Evolutionary conservation across 2,329 filamentous ascomycete genomes (phyloP).

Genomic region (Nemania abortiva): DNA sequence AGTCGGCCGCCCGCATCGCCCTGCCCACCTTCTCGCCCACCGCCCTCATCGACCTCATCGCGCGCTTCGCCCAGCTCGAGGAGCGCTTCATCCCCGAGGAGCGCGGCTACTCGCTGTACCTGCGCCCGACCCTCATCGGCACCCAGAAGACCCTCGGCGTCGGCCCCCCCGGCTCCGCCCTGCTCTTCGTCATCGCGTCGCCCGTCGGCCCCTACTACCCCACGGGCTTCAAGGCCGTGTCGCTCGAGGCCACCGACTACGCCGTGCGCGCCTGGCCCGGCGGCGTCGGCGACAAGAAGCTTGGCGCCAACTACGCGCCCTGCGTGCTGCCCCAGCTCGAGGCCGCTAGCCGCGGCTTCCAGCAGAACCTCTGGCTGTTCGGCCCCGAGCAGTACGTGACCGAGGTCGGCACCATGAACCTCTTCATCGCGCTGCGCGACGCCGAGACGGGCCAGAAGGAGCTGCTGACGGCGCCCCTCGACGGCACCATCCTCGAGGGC

Average conservation of each 20-base stretch:
- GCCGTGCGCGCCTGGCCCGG: constrained; percentile 98
- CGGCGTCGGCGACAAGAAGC: constrained; percentile 97
- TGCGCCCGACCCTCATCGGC: constrained; percentile 96
- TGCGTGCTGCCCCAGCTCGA: constrained; percentile 97
- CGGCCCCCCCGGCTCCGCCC: constrained; percentile 87
- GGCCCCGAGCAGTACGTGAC: constrained; percentile 95
- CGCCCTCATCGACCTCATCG: constrained; percentile 83
- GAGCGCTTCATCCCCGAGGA: constrained; percentile 88
- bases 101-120: constrained; percentile 93
- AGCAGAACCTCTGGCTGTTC: constrained; percentile 99
- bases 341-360: constrained; percentile 90
- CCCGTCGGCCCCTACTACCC: constrained; percentile 98
- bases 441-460: constrained; percentile 91
- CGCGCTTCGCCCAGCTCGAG: constrained; percentile 82
- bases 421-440: constrained; percentile 88
- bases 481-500: constrained; percentile 96
- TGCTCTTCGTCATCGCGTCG: constrained; percentile 94
- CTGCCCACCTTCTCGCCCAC: constrained; percentile 85
- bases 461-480: constrained; percentile 92
- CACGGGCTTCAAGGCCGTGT: constrained; percentile 97
- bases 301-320: constrained; percentile 98
- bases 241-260: constrained; percentile 95
- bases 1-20: constrained; percentile 89
- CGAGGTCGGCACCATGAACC: constrained; percentile 99
- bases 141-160: constrained; percentile 96